Conservation (phyloP, 495 filamentous ascomycete species). For the Penicillium riverlandense region DNA sequence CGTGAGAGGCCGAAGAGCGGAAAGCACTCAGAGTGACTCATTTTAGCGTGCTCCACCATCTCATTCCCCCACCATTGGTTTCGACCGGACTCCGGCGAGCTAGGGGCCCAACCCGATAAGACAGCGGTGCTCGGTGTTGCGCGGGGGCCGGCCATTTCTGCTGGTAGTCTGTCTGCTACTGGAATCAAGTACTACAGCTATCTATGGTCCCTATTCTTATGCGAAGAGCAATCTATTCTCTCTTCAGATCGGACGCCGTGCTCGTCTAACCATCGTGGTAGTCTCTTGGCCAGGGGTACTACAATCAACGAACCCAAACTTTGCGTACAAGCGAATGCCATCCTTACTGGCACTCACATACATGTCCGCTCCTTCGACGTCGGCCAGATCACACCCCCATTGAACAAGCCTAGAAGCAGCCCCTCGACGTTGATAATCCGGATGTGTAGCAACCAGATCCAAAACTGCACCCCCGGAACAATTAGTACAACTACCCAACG, state of each 20-base stretch:
- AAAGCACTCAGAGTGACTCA: conserved; percentile 25
- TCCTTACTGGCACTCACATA: conserved; percentile 15
- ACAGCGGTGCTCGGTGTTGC: too few species aligned
- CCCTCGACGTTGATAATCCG: conserved; percentile 34
- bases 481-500: neutral
- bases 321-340: conserved; percentile 10
- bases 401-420: conserved; percentile 37
- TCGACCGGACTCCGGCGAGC: too few species aligned
- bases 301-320: conserved; percentile 14
- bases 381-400: conserved; percentile 39
- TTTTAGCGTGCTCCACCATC: conserved; percentile 14
- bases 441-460: conserved; percentile 38
- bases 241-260: too few species aligned
- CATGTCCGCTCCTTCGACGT: conserved; percentile 13
- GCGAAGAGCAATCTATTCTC: too few species aligned
- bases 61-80: too few species aligned
- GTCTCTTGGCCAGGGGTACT: too few species aligned
- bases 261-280: too few species aligned
- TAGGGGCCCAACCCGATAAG: too few species aligned
- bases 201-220: too few species aligned
- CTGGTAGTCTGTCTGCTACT: too few species aligned
- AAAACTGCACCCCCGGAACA: conserved; percentile 14
- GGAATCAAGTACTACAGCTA: too few species aligned
- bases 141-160: too few species aligned
- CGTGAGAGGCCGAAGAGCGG: neutral